Evolutionary conservation across 805 yeast species (phyloP), one percentile per base, ranked within the genome.

Genomic region (Metschnikowia proteae): DNA sequence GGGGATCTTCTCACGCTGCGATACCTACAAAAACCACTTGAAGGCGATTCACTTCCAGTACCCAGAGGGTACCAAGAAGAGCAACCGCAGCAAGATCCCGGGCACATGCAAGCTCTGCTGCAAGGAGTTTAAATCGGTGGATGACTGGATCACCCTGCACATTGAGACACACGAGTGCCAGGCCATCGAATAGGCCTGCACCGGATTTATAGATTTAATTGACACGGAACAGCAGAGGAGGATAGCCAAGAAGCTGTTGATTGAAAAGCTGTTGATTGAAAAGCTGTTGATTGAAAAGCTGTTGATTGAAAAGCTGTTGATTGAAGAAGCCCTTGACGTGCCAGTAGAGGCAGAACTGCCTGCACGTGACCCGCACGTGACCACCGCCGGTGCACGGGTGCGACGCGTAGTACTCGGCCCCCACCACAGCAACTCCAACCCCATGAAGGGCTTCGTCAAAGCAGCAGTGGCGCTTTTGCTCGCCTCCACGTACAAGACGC

Each of bases 31-130:
- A 62, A 90, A 90, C 67, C 97, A 90, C 67, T 73, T 90, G 52
- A 88, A 87, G 64, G 95, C 96, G 1, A 76, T 90, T 52, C 97
- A 90, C 62, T 90, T 90, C 64, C 85, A 81, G 55, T 90, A 90
- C 65, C 97, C 97, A 4, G 78, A 78, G 35, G 96, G 96, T 5
- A 89, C 96, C 3, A 81, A 83, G 61, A 88, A 89, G 66, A 82
- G 80, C 52, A 86, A 88, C 58, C 77, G 97, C 53, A 65, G 68
- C 22, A 76, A 79, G 45, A 87, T 83, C 37, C 65, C 75, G 22
- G 97, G 97, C 6, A 73, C 72, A 48, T 91, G 97, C 68, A 82
- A 83, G 59, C 84, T 82, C 63, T 91, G 97, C 66, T 86, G 84
- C 29, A 62, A 67, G 59, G 67, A 67, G 46, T 91, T 88, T 60